These are phyloP conservation scores for Penstemon davidsonii DNA, from an alignment of 257 asterid species.

Conservation along the genomic window DNA sequence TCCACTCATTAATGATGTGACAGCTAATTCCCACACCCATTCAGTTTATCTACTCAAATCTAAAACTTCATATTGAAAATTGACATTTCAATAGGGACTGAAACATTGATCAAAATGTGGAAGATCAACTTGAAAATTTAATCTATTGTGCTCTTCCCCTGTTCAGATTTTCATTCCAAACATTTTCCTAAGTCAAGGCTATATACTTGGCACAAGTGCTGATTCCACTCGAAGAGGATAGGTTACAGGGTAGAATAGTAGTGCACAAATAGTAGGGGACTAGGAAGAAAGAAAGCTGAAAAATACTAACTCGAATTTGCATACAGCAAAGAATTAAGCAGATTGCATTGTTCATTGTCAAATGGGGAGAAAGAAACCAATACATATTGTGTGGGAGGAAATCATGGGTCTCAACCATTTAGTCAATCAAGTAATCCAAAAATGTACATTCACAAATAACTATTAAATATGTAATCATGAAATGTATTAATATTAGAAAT, in stretches of 20 bases:
- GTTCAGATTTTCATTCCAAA: not conserved
- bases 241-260: not conserved
- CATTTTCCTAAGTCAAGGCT: not conserved
- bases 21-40: too few relatives aligned
- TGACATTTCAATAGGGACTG: too few relatives aligned
- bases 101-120: too few relatives aligned
- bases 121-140: too few relatives aligned
- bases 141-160: not conserved
- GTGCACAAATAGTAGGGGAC: too few relatives aligned
- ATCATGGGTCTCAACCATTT: not conserved
- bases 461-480: constrained; percentile 12
- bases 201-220: not conserved
- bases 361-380: not conserved
- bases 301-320: not conserved
- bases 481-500: constrained; percentile 14
- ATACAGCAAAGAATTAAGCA: not conserved
- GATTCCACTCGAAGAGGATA: not conserved
- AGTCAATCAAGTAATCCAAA: constrained; percentile 14
- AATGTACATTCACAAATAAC: constrained; percentile 9
- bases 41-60: too few relatives aligned
- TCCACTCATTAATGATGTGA: too few relatives aligned
- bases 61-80: too few relatives aligned
- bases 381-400: constrained; percentile 7
- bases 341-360: not conserved
- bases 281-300: not conserved